Percentiles rank a stretch among this genome's conserved stretches.
phyloP scores from a whole-genome alignment of 257 asterid species.

The Solanum peruvianum region DNA sequence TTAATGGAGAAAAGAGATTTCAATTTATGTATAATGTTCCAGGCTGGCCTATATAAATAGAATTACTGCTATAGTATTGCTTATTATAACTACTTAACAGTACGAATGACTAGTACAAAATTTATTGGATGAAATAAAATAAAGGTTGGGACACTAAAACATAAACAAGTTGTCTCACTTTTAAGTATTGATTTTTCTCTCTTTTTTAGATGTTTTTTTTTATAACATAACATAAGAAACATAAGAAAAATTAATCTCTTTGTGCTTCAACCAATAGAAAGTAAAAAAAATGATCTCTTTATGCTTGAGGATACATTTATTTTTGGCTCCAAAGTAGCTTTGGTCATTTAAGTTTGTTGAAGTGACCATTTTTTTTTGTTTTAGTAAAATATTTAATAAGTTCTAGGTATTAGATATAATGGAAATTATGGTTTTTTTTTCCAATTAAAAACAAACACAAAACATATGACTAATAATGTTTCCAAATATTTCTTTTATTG shows the following conservation, averaged over 20 bases:
- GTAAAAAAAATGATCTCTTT: neutral
- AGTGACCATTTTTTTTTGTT: neutral
- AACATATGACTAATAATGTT: neutral
- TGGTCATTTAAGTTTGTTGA: neutral
- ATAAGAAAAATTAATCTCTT: neutral
- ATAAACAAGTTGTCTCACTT: neutral
- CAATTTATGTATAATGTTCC: neutral
- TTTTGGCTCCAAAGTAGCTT: neutral
- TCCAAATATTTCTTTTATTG: neutral
- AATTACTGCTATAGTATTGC: neutral
- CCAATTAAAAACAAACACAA: neutral
- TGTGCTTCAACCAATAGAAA: neutral
- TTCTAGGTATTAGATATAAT: neutral
- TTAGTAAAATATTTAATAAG: neutral
- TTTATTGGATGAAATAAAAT: neutral
- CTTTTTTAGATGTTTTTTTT: neutral
- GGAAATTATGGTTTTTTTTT: neutral
- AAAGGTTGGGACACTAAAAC: neutral
- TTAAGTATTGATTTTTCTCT: neutral
- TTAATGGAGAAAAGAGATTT: neutral
- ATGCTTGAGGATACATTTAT: neutral
- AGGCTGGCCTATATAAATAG: neutral
- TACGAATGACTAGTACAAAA: neutral
- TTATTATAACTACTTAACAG: neutral
- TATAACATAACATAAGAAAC: neutral